Evolutionary conservation across 192 early-diverging fungal genomes (phyloP).

Genomic region (Umbelopsis sp.): DNA sequence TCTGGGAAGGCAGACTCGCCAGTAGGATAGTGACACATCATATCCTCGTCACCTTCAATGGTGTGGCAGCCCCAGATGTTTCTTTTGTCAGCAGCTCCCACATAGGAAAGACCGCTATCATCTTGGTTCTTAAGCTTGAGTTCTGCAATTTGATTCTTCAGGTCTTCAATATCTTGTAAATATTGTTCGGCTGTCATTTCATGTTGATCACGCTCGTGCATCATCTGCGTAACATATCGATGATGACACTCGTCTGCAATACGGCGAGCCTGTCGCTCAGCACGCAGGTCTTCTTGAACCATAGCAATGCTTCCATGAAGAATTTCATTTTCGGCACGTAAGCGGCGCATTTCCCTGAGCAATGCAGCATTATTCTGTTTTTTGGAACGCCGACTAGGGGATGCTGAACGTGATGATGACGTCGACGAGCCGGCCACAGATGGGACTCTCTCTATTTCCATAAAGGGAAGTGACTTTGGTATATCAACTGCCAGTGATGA

Average conservation of each 20-base stretch:
- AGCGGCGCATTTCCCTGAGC: slow-evolving; percentile 34
- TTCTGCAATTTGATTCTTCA: slow-evolving; percentile 26
- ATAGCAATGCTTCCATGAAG: slow-evolving; percentile 28
- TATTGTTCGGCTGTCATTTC: slow-evolving; percentile 26
- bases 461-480: background rate
- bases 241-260: slow-evolving; percentile 32
- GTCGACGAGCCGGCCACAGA: slow-evolving; percentile 3
- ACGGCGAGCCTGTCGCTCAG: slow-evolving; percentile 26
- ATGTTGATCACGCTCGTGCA: slow-evolving; percentile 10
- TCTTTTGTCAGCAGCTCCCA: slow-evolving; percentile 19
- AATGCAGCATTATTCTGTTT: slow-evolving; percentile 8
- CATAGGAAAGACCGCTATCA: background rate
- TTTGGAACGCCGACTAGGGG: slow-evolving; percentile 16
- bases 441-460: slow-evolving; percentile 2
- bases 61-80: slow-evolving; percentile 25
- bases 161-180: slow-evolving; percentile 24
- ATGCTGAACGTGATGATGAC: slow-evolving; percentile 12
- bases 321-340: slow-evolving; percentile 33
- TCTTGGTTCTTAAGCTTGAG: background rate
- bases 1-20: slow-evolving; percentile 30
- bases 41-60: slow-evolving; percentile 24
- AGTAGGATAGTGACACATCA: slow-evolving; percentile 15
- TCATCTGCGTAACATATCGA: slow-evolving; percentile 24
- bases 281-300: slow-evolving; percentile 28
- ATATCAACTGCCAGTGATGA: slow-evolving; percentile 1